phyloP scores from a whole-genome alignment of 164 flowering plant genomes.

The Hamamelis virginiana region DNA sequence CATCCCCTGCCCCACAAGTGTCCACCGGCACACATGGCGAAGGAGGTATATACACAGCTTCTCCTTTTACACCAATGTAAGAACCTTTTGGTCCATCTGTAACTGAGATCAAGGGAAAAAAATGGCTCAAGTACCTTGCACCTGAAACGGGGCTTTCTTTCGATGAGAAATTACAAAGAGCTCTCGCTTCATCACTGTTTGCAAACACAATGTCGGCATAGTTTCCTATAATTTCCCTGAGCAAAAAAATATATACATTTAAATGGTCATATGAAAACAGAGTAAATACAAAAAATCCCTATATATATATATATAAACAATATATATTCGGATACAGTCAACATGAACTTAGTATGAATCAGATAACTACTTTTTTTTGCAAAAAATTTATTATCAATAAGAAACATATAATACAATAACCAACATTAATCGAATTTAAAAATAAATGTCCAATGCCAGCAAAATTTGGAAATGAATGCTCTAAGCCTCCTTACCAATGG shows the following conservation, averaged over 20 bases:
- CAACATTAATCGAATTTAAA: no score
- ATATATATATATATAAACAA: no score
- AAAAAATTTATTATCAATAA: no score
- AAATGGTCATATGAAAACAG: background rate
- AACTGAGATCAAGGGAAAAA: conserved; percentile 81
- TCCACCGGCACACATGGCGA: conserved; percentile 78
- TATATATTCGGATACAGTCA: no score
- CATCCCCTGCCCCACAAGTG: conserved; percentile 98
- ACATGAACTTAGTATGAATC: no score
- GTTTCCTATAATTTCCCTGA: conserved; percentile 85
- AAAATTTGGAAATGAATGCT: no score
- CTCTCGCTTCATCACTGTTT: conserved; percentile 89
- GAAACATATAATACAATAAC: no score
- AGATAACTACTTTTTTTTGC: no score
- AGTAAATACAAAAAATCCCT: no score
- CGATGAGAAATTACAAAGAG: conserved; percentile 69
- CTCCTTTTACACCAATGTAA: conserved; percentile 87
- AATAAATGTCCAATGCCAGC: no score
- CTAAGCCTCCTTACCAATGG: no score
- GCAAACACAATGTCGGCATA: conserved; percentile 88
- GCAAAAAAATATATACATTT: conserved; percentile 2
- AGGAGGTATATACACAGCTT: conserved; percentile 84
- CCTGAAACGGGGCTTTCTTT: conserved; percentile 70
- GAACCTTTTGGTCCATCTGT: conserved; percentile 90
- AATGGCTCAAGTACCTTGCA: conserved; percentile 82